phyloP scores from a whole-genome alignment of 2,329 filamentous ascomycete species.

The Fusarium beomiforme region DNA sequence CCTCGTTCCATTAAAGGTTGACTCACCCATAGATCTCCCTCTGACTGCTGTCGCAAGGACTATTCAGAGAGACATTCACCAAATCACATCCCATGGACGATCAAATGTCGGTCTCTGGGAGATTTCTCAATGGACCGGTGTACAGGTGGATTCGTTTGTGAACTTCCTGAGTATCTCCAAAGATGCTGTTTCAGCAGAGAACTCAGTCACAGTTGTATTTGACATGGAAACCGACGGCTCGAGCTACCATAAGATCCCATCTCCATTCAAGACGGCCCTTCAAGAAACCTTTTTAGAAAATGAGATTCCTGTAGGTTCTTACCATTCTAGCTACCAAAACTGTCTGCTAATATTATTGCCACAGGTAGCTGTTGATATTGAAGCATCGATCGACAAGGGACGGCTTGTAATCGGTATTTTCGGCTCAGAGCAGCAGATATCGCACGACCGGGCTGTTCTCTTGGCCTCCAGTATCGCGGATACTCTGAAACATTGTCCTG shows the following conservation, averaged over 20 bases:
- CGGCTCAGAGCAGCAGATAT: constrained; percentile 45
- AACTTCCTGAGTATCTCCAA: constrained; percentile 76
- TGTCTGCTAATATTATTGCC: neutral
- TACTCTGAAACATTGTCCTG: constrained; percentile 17
- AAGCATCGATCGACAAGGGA: constrained; percentile 48
- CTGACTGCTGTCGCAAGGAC: constrained; percentile 63
- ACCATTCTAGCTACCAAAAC: no score
- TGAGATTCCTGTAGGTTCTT: constrained; percentile 44
- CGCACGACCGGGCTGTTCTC: constrained; percentile 35
- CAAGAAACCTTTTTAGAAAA: constrained; percentile 39
- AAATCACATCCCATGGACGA: constrained; percentile 62
- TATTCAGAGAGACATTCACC: constrained; percentile 75
- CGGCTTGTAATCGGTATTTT: constrained; percentile 55
- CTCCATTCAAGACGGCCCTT: constrained; percentile 16
- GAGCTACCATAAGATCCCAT: neutral
- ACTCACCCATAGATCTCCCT: constrained; percentile 38
- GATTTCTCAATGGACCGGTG: constrained; percentile 78
- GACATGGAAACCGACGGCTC: neutral
- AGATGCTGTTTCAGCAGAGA: neutral
- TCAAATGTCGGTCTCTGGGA: constrained; percentile 74
- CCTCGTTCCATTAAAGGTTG: constrained; percentile 76
- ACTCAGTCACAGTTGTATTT: constrained; percentile 8
- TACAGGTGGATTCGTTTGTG: constrained; percentile 76
- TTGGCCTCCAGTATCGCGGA: constrained; percentile 43
- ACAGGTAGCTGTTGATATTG: constrained; percentile 54